These are phyloP conservation scores for Lactarius pseudohatsudake DNA, from an alignment of 768 basidiomycete genomes.

Conservation along the genomic window DNA sequence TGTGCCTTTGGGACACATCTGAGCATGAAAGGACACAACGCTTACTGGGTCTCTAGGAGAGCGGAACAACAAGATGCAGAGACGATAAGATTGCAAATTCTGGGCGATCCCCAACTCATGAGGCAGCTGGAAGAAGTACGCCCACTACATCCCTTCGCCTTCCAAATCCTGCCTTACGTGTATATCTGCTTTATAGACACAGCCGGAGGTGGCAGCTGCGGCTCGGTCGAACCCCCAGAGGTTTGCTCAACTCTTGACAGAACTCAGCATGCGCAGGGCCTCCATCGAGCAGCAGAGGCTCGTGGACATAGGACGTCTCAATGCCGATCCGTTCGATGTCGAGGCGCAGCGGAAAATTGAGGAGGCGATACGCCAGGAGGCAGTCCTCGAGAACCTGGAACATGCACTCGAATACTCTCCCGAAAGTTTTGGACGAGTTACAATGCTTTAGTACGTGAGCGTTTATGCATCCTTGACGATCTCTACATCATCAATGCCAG, in stretches of 20 bases:
- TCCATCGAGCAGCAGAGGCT: slow-evolving; percentile 50
- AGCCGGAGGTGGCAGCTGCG: slow-evolving; percentile 81
- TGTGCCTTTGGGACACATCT: slow-evolving; percentile 29
- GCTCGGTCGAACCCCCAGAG: slow-evolving; percentile 64
- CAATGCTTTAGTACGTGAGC: slow-evolving; percentile 88
- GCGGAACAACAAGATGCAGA: slow-evolving; percentile 83
- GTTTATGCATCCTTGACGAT: background rate
- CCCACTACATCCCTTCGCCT: background rate
- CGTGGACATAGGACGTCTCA: slow-evolving; percentile 65
- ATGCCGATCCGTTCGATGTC: slow-evolving; percentile 87
- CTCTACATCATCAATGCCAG: slow-evolving; percentile 39
- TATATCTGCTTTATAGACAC: slow-evolving; percentile 44
- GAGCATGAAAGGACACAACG: slow-evolving; percentile 5
- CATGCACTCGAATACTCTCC: slow-evolving; percentile 94
- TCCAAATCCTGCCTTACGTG: background rate
- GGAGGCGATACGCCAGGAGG: slow-evolving; percentile 87
- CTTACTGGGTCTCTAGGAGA: slow-evolving; percentile 43
- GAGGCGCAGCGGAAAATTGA: slow-evolving; percentile 94
- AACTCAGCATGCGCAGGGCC: slow-evolving; percentile 55
- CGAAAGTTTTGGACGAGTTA: slow-evolving; percentile 90
- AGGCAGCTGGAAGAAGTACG: slow-evolving; percentile 55
- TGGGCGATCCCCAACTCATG: slow-evolving; percentile 85
- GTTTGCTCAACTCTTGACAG: slow-evolving; percentile 72
- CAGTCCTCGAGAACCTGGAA: slow-evolving; percentile 87
- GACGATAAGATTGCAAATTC: slow-evolving; percentile 83